Evolutionary conservation across 768 basidiomycete species (phyloP).

Genomic region (Phaeotremella fagi): DNA sequence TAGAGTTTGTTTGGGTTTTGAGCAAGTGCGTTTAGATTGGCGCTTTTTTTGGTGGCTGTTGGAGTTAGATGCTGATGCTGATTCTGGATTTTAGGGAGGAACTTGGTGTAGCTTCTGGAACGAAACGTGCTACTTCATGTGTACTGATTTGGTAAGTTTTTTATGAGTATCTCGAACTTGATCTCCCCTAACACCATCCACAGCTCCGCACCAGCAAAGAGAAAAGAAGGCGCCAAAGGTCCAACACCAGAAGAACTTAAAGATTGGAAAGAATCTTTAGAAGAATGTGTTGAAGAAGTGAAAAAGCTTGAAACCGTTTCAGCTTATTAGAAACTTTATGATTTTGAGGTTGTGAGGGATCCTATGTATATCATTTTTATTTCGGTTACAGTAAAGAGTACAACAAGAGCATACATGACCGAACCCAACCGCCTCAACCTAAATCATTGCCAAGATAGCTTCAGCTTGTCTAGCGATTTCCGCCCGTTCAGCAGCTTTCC

Average conservation of each 20-base stretch:
- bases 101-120: slow-evolving; percentile 88
- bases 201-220: slow-evolving; percentile 36
- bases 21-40: slow-evolving; percentile 43
- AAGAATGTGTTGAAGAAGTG: slow-evolving; percentile 81
- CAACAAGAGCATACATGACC: too few relatives aligned
- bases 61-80: not conserved
- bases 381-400: too few relatives aligned
- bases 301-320: slow-evolving; percentile 49
- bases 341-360: too few relatives aligned
- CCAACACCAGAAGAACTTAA: slow-evolving; percentile 55
- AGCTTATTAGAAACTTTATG: not conserved
- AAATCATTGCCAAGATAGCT: slow-evolving; percentile 35
- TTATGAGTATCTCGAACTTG: not conserved
- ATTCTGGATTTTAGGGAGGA: slow-evolving; percentile 59
- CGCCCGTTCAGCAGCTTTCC: slow-evolving; percentile 28
- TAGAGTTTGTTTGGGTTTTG: slow-evolving; percentile 49
- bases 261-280: slow-evolving; percentile 80
- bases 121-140: slow-evolving; percentile 96
- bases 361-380: too few relatives aligned
- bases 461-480: slow-evolving; percentile 35
- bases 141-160: slow-evolving; percentile 67
- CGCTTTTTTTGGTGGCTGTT: not conserved
- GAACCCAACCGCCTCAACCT: not conserved
- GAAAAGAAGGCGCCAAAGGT: slow-evolving; percentile 39
- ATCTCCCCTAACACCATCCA: not conserved